Percentiles rank a stretch among this genome's conserved stretches.
Conservation (phyloP, 805 yeast genomes). For the Saturnispora besseyi region DNA sequence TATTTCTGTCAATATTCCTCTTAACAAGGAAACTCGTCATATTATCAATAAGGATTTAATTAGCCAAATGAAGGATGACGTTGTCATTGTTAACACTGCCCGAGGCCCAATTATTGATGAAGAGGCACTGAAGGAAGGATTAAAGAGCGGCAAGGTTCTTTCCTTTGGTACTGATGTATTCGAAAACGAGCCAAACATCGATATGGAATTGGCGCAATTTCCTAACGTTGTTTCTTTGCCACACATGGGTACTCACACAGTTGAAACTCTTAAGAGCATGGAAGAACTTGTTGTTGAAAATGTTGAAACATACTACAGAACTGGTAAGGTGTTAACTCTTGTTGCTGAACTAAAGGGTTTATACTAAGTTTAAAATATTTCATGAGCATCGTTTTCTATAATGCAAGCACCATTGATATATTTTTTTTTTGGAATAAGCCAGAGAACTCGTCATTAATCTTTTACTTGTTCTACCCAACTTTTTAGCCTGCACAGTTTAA, state of each 20-base stretch:
- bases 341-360: constrained; percentile 61
- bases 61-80: constrained; percentile 68
- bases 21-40: constrained; percentile 64
- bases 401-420: not conserved
- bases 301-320: constrained; percentile 42
- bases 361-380: constrained; percentile 9
- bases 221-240: constrained; percentile 74
- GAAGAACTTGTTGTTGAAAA: constrained; percentile 71
- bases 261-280: constrained; percentile 70
- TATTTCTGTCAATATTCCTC: constrained; percentile 67
- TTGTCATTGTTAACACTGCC: constrained; percentile 76
- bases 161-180: constrained; percentile 69
- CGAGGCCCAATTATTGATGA: constrained; percentile 82
- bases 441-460: not conserved
- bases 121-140: constrained; percentile 41
- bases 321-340: constrained; percentile 62
- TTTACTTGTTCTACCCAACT: too few relatives aligned
- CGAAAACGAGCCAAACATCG: constrained; percentile 63
- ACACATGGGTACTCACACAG: constrained; percentile 81
- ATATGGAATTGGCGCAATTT: constrained; percentile 47
- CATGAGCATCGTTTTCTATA: too few relatives aligned
- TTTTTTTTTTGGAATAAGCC: not conserved
- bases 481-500: not conserved
- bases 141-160: constrained; percentile 58
- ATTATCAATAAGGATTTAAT: constrained; percentile 53